Percentiles rank a stretch among this genome's conserved stretches.
phyloP scores from a whole-genome alignment of 441 rosid genomes.

The Euphorbia schlechtendalii region DNA sequence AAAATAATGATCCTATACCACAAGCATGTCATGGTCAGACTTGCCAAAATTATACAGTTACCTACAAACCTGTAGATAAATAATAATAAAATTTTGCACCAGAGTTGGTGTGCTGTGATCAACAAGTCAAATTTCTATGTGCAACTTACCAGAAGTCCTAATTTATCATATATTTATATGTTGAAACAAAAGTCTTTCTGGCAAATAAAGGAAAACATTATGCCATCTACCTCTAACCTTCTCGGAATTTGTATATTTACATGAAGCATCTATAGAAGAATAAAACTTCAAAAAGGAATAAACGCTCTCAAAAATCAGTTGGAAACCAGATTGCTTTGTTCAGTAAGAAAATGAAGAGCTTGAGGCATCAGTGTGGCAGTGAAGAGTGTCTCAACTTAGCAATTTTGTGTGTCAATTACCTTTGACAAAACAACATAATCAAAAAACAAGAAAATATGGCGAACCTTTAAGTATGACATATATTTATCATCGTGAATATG shows the following conservation, averaged over 20 bases:
- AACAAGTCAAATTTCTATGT: not conserved
- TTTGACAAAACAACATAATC: not conserved
- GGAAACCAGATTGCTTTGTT: not conserved
- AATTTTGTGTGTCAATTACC: not conserved
- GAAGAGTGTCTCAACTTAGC: not conserved
- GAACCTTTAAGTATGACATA: conserved; percentile 88
- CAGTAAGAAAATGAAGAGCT: not conserved
- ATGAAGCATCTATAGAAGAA: not conserved
- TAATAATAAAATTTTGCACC: not conserved
- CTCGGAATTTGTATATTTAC: not conserved
- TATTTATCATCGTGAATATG: conserved; percentile 68
- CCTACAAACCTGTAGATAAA: not conserved
- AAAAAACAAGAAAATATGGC: conserved; percentile 22
- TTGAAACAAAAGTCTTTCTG: not conserved
- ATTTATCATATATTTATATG: not conserved
- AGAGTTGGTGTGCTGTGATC: not conserved
- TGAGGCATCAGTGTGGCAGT: not conserved
- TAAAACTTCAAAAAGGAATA: not conserved
- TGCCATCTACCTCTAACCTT: not conserved
- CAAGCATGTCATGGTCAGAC: not conserved
- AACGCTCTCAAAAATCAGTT: not conserved
- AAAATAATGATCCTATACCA: not conserved
- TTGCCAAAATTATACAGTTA: not conserved
- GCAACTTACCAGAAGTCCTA: not conserved
- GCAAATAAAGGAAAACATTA: not conserved